These are phyloP conservation scores for Penicillium dipodomyicola DNA, from an alignment of 495 filamentous ascomycete genomes.

Conservation along the genomic window DNA sequence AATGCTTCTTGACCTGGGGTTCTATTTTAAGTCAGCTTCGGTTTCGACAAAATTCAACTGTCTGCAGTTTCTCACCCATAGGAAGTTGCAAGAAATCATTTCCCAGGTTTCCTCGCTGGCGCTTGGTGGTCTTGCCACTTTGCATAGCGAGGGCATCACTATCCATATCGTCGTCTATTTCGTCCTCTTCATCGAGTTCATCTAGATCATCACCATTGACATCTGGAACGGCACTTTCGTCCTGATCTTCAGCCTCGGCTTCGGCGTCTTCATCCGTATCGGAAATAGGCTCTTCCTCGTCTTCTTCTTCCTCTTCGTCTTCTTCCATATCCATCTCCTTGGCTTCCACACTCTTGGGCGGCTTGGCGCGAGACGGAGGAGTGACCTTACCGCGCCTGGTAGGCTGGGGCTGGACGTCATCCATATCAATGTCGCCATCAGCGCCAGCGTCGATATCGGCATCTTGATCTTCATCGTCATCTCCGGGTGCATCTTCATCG, in stretches of 20 bases:
- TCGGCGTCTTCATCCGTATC: constrained; percentile 52
- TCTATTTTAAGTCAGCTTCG: constrained; percentile 51
- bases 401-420: constrained; percentile 49
- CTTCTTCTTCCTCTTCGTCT: constrained; percentile 42
- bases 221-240: constrained; percentile 43
- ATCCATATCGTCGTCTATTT: constrained; percentile 61
- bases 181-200: constrained; percentile 57
- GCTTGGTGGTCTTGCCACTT: constrained; percentile 79
- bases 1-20: constrained; percentile 86
- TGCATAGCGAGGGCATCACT: constrained; percentile 63
- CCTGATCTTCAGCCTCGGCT: constrained; percentile 50
- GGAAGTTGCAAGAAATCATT: constrained; percentile 80
- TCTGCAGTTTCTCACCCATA: constrained; percentile 55
- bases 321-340: constrained; percentile 60
- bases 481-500: constrained; percentile 59
- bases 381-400: constrained; percentile 33
- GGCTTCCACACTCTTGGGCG: constrained; percentile 53
- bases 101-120: constrained; percentile 72
- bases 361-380: constrained; percentile 33
- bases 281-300: constrained; percentile 56
- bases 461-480: constrained; percentile 54
- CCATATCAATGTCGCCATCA: constrained; percentile 56
- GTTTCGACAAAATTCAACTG: background rate
- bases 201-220: constrained; percentile 41
- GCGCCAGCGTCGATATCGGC: constrained; percentile 50